These are phyloP conservation scores for Fusarium verrucosum DNA, from an alignment of 2,329 filamentous ascomycete genomes.

Conservation along the genomic window DNA sequence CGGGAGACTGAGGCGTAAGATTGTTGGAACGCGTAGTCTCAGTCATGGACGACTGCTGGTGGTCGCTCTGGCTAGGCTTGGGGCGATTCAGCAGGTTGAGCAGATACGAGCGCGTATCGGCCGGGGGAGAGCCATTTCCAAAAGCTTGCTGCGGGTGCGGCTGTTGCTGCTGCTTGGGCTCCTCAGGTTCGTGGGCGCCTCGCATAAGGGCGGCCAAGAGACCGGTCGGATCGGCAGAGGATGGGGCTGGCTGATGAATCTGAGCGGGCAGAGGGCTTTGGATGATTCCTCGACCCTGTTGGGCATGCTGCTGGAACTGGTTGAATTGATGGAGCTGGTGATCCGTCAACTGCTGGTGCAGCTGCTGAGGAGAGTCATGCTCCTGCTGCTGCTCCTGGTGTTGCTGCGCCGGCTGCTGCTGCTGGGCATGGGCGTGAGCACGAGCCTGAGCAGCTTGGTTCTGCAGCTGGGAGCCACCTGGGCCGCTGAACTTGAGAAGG, in stretches of 20 bases:
- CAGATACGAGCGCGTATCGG: slow-evolving; percentile 84
- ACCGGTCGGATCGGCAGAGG: slow-evolving; percentile 65
- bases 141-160: slow-evolving; percentile 50
- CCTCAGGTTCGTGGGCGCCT: slow-evolving; percentile 62
- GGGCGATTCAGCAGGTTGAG: slow-evolving; percentile 85
- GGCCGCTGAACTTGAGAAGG: slow-evolving; percentile 67
- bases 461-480: slow-evolving; percentile 48
- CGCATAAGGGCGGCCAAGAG: slow-evolving; percentile 69
- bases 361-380: slow-evolving; percentile 32
- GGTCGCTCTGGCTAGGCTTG: slow-evolving; percentile 70
- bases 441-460: slow-evolving; percentile 45
- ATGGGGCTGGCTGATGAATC: slow-evolving; percentile 66
- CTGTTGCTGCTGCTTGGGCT: slow-evolving; percentile 45
- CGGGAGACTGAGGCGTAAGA: slow-evolving; percentile 57
- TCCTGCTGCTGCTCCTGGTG: slow-evolving; percentile 32
- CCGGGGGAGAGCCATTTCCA: slow-evolving; percentile 62
- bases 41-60: slow-evolving; percentile 50
- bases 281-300: slow-evolving; percentile 32
- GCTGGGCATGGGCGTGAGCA: slow-evolving; percentile 14
- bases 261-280: slow-evolving; percentile 48
- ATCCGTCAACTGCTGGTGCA: slow-evolving; percentile 41
- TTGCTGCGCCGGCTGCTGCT: slow-evolving; percentile 35
- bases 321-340: slow-evolving; percentile 44
- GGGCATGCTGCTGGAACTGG: slow-evolving; percentile 43
- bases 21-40: slow-evolving; percentile 56